Evolutionary conservation across 257 asterid genomes (phyloP).

Genomic region (Prunella vulgaris): DNA sequence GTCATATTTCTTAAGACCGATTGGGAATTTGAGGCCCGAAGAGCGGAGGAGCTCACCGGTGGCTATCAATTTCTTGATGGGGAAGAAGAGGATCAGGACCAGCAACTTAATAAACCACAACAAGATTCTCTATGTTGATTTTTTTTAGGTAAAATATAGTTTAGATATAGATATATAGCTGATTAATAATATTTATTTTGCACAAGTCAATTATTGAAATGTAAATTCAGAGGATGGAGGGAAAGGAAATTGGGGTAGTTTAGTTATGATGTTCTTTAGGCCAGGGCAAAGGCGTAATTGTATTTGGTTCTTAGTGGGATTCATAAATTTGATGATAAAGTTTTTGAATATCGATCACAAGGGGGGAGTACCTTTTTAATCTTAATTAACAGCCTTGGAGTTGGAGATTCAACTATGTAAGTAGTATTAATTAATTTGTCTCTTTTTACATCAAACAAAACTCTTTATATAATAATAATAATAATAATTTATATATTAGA

Average conservation of each 20-base stretch:
- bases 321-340: constrained; percentile 12
- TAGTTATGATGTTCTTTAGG: constrained; percentile 9
- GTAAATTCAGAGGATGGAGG: constrained; percentile 19
- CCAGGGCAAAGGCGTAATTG: constrained; percentile 6
- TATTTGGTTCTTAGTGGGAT: constrained; percentile 16
- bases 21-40: constrained; percentile 65
- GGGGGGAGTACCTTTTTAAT: no score
- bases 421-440: no score
- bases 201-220: constrained; percentile 3
- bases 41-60: constrained; percentile 56
- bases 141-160: not conserved
- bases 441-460: no score
- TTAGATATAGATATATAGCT: not conserved
- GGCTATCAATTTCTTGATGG: constrained; percentile 20
- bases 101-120: not conserved
- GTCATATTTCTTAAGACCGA: constrained; percentile 52
- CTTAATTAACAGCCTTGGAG: no score
- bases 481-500: no score
- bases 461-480: no score
- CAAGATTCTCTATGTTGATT: constrained; percentile 36
- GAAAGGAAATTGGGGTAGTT: not conserved
- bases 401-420: constrained; percentile 8
- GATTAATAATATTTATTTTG: not conserved
- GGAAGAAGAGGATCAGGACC: no score
- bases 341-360: constrained; percentile 13